Conservation (phyloP, 176 grass and related monocot species). For the Chrysopogon serrulatus region DNA sequence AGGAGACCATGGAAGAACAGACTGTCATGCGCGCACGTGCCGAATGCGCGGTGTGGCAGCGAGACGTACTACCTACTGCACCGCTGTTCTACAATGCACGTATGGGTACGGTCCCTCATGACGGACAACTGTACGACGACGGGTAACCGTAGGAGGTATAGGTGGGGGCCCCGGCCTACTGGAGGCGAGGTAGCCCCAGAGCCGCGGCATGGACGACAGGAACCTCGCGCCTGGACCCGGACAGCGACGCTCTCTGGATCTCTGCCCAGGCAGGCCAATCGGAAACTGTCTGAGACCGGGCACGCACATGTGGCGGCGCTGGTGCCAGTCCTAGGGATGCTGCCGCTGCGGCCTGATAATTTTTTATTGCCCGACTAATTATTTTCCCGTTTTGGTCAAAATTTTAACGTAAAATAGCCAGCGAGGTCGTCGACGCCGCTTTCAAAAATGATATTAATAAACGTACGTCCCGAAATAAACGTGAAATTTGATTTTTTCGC, state of each 20-base stretch:
- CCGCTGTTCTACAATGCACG: neutral
- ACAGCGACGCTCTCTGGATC: constrained; percentile 1
- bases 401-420: too few species aligned
- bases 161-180: too few species aligned
- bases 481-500: too few species aligned
- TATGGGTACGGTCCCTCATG: neutral
- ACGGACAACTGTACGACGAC: too few species aligned
- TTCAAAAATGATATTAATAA: neutral
- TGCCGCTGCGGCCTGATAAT: neutral
- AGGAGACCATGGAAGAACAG: neutral
- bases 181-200: too few species aligned
- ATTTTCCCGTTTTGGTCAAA: neutral
- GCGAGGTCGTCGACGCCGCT: neutral
- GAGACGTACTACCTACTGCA: neutral
- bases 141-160: too few species aligned
- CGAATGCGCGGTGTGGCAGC: neutral
- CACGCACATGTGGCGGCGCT: neutral
- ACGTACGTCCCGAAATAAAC: too few species aligned
- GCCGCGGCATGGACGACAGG: neutral
- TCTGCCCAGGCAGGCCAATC: neutral
- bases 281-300: neutral
- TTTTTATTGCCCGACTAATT: too few species aligned
- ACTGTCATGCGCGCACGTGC: neutral
- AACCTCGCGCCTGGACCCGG: neutral
- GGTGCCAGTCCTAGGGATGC: neutral